Evolutionary conservation across 2,329 filamentous ascomycete species (phyloP).

Genomic region (Nothopassalora personata): DNA sequence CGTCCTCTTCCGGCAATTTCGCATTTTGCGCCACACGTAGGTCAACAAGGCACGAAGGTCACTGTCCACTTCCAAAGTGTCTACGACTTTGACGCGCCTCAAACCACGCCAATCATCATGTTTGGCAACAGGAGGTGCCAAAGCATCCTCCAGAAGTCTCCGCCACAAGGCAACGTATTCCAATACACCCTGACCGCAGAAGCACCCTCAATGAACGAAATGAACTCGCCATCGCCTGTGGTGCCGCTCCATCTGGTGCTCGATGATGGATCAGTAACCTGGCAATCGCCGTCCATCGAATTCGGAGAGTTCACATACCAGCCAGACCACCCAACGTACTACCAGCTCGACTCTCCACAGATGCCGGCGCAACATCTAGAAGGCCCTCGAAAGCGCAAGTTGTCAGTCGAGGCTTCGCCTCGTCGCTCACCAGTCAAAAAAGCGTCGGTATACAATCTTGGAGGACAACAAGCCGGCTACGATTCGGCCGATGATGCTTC

Average conservation of each 20-base stretch:
- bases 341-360: slow-evolving; percentile 28
- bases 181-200: slow-evolving; percentile 68
- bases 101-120: slow-evolving; percentile 52
- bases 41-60: slow-evolving; percentile 64
- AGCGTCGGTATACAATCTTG: slow-evolving; percentile 34
- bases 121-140: slow-evolving; percentile 75
- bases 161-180: slow-evolving; percentile 53
- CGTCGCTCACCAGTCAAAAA: slow-evolving; percentile 44
- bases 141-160: slow-evolving; percentile 56
- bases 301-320: slow-evolving; percentile 59
- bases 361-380: slow-evolving; percentile 18
- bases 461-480: slow-evolving; percentile 22
- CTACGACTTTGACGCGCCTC: slow-evolving; percentile 63
- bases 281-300: slow-evolving; percentile 43
- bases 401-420: slow-evolving; percentile 48
- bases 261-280: slow-evolving; percentile 41
- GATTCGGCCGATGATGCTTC: slow-evolving; percentile 35
- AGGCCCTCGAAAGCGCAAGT: slow-evolving; percentile 52
- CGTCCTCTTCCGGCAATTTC: slow-evolving; percentile 60
- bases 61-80: slow-evolving; percentile 68
- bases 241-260: slow-evolving; percentile 57
- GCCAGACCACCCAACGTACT: slow-evolving; percentile 20
- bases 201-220: slow-evolving; percentile 60
- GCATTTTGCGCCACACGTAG: slow-evolving; percentile 64
- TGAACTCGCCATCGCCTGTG: slow-evolving; percentile 50